These are phyloP conservation scores for Paxillus rubicundulus DNA, from an alignment of 768 basidiomycete species.

Conservation along the genomic window DNA sequence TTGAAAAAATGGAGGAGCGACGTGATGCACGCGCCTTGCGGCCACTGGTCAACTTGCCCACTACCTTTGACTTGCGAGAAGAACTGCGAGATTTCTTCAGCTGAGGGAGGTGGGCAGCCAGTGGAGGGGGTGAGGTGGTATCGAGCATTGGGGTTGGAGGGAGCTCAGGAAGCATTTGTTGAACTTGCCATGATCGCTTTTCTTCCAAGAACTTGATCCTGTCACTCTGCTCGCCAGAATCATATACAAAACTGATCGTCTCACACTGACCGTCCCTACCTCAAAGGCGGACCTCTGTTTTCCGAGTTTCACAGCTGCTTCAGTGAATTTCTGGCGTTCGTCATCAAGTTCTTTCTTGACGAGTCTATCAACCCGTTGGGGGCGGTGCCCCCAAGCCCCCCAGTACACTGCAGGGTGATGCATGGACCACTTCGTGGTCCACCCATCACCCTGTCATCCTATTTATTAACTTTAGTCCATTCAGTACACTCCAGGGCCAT, in stretches of 20 bases:
- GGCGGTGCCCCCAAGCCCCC: too few species aligned
- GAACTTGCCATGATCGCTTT: conserved; percentile 69
- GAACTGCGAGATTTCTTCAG: conserved; percentile 45
- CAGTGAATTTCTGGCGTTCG: conserved; percentile 63
- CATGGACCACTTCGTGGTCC: too few species aligned
- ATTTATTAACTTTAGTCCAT: too few species aligned
- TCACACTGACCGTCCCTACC: conserved; percentile 39
- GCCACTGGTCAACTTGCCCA: conserved; percentile 44
- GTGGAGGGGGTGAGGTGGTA: conserved; percentile 15
- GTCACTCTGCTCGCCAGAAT: conserved; percentile 47
- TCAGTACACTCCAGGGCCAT: too few species aligned
- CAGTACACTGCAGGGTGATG: too few species aligned
- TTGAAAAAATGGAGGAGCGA: conserved; percentile 42
- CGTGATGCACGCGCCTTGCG: conserved; percentile 48
- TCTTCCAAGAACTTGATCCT: conserved; percentile 62
- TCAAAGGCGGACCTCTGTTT: conserved; percentile 65
- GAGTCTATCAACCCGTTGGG: too few species aligned
- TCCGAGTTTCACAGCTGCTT: conserved; percentile 59
- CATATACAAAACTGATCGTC: background rate
- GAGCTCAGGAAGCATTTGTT: conserved; percentile 57
- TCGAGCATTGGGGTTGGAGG: conserved; percentile 41
- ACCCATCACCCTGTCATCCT: too few species aligned
- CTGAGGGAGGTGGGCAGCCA: conserved; percentile 25
- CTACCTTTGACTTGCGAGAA: conserved; percentile 43
- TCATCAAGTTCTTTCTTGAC: conserved; percentile 60